Evolutionary conservation across 2,329 filamentous ascomycete species (phyloP).

Genomic region (Calonectria ilicicola): DNA sequence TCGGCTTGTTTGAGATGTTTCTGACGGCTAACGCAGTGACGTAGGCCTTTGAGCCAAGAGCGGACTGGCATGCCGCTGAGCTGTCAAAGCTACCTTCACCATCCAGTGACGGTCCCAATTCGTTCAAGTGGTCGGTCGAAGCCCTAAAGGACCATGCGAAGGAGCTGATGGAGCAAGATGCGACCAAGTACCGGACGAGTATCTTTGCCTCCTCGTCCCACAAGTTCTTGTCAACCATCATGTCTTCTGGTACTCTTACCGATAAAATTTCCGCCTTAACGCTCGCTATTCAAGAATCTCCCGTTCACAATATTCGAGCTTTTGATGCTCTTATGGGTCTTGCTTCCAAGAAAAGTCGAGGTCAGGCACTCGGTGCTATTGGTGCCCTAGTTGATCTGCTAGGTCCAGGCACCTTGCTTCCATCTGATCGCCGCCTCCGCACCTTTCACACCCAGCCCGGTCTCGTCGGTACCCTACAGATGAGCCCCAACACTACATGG

Average conservation of each 20-base stretch:
- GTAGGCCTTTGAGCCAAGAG: constrained; percentile 67
- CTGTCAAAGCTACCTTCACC: constrained; percentile 58
- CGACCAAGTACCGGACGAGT: constrained; percentile 78
- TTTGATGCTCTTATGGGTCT: constrained; percentile 86
- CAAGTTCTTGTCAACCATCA: constrained; percentile 97
- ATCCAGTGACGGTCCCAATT: constrained; percentile 57
- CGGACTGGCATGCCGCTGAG: constrained; percentile 67
- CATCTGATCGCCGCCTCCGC: constrained; percentile 82
- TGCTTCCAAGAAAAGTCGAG: constrained; percentile 93
- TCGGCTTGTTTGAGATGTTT: constrained; percentile 24
- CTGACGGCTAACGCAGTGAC: constrained; percentile 50
- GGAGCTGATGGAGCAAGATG: constrained; percentile 81
- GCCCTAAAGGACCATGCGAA: constrained; percentile 77
- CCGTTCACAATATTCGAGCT: constrained; percentile 90
- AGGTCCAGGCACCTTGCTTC: constrained; percentile 87
- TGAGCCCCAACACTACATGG: constrained; percentile 71
- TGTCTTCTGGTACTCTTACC: constrained; percentile 94
- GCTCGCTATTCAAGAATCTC: constrained; percentile 94
- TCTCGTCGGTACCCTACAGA: constrained; percentile 77
- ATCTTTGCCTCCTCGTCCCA: constrained; percentile 86
- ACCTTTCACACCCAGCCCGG: constrained; percentile 84
- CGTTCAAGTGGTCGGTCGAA: constrained; percentile 58
- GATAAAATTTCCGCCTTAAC: constrained; percentile 98
- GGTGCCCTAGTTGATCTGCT: constrained; percentile 95
- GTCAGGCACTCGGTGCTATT: constrained; percentile 92